Conservation (phyloP, 148 eudicot genomes). For the Talinum fruticosum region DNA sequence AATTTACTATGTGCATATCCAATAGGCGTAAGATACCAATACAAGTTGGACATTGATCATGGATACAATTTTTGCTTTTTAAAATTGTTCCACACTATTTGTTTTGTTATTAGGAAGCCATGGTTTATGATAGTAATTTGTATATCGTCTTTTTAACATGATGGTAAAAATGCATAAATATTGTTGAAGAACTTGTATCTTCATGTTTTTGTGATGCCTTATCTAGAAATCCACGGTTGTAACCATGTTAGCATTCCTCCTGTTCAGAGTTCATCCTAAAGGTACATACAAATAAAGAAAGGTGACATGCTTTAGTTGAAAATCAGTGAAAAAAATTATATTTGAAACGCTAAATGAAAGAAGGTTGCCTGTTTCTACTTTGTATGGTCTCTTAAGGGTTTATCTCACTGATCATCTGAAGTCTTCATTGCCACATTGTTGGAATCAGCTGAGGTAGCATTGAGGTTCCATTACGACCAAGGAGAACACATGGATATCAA, state of each 20-base stretch:
- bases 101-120: background rate
- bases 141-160: background rate
- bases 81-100: background rate
- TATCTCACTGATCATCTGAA: background rate
- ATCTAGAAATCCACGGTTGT: background rate
- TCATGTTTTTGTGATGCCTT: background rate
- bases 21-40: background rate
- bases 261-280: background rate
- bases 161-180: background rate
- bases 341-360: background rate
- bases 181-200: background rate
- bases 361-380: too few species aligned
- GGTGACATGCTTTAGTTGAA: background rate
- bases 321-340: background rate
- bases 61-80: background rate
- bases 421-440: background rate
- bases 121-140: background rate
- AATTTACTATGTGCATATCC: background rate
- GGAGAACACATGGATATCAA: background rate
- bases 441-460: background rate
- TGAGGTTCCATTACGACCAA: background rate
- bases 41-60: background rate
- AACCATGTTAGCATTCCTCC: too few species aligned
- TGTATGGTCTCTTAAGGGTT: too few species aligned
- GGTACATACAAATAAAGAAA: background rate